Evolutionary conservation across 352 stramenopile genomes (phyloP), one percentile per base, ranked within the genome.

Genomic region (Elongisporangium undulatum): DNA sequence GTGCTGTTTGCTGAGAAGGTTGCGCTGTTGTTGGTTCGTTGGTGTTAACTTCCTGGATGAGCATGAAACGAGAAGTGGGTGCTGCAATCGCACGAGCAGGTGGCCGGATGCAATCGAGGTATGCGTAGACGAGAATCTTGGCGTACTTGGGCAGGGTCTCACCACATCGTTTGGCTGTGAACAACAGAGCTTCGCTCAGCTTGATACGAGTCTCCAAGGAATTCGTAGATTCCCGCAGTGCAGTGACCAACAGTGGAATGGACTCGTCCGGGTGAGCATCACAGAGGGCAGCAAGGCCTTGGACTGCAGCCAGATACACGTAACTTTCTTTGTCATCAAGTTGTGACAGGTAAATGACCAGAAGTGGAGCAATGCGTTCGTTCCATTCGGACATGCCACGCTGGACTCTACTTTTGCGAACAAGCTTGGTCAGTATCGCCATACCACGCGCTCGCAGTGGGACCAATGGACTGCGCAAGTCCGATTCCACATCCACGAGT

Each of bases 141-240:
- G 71, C 74, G 53, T 90, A 89, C 67, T 79, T 77, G 3, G 79
- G 79, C 12, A 95, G 56, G 26, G 71, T 85, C 34, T 90, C 84
- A 21, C 84, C 86, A 51, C 86, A 95, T 12, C 82, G 80, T 53
- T 85, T 83, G 21, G 85, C 86, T 13, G 80, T 73, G 51, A 95
- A 93, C 23, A 95, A 53, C 55, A 95, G 63, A 12, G 86, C 82
- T 63, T 95, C 86, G 59, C 84, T 91, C 19, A 95, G 59, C 54
- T 95, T 95, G 68, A 94, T 94, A 48, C 85, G 82, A 62, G 66
- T 73, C 58, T 92, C 82, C 0, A 92, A 26, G 10, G 82, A 82
- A 16, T 79, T 66, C 3, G 17, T 69, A 16, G 58, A 58, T 45
- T 94, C 77, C 13, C 61, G 62, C 3, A 93, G 56, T 7, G 69